A percentile compares a stretch with the other conserved stretches of the same genome.
phyloP scores from a whole-genome alignment of 2,329 filamentous ascomycete species.

The Rhexocercosporidium sp. region DNA sequence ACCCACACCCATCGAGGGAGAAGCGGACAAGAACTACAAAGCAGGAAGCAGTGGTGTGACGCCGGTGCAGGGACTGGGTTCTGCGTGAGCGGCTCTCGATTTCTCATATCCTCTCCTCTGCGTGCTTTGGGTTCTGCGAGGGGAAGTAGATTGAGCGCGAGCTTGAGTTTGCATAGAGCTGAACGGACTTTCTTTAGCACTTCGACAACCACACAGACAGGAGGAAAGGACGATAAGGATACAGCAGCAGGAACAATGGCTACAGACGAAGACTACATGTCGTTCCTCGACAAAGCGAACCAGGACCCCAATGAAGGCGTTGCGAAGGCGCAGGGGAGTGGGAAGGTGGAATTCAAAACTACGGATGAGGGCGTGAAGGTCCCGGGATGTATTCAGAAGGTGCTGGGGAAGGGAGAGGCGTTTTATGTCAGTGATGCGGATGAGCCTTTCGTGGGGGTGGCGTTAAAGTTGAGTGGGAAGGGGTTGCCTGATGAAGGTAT shows the following conservation, averaged over 20 bases:
- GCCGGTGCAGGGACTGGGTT: not conserved
- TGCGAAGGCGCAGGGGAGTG: slow-evolving; percentile 41
- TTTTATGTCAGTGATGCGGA: slow-evolving; percentile 84
- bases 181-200: slow-evolving; percentile 24
- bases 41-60: not conserved
- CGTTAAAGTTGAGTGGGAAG: slow-evolving; percentile 61
- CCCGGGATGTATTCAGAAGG: slow-evolving; percentile 59
- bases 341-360: slow-evolving; percentile 53
- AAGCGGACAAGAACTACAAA: not conserved
- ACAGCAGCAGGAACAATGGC: slow-evolving; percentile 55
- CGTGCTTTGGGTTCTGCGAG: not conserved
- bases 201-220: not conserved
- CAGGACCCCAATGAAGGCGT: slow-evolving; percentile 70
- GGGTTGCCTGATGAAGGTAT: slow-evolving; percentile 66
- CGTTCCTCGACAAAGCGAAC: slow-evolving; percentile 89
- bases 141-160: not conserved
- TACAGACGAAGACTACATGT: slow-evolving; percentile 80
- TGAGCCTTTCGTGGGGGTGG: slow-evolving; percentile 82
- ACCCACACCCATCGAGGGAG: not conserved
- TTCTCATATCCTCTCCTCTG: not conserved
- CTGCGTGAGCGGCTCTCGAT: slow-evolving; percentile 26
- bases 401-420: slow-evolving; percentile 54
- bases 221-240: slow-evolving; percentile 15
- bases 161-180: slow-evolving; percentile 9
- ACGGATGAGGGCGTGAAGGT: slow-evolving; percentile 60